phyloP scores from a whole-genome alignment of 1,139 yeast species.

The Hansenula lynferdii region DNA sequence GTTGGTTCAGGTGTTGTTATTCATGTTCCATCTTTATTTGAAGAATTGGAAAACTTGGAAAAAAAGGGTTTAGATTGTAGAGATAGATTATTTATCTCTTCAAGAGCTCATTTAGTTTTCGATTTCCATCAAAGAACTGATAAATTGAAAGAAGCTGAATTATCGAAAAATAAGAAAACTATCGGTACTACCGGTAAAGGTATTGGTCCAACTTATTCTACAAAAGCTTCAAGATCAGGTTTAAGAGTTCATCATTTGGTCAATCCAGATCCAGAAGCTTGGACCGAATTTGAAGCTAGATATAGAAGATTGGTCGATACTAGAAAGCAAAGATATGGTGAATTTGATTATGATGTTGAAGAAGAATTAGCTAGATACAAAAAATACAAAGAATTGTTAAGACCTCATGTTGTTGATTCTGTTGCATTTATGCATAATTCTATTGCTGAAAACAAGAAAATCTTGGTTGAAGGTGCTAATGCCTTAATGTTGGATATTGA shows the following conservation, averaged over 20 bases:
- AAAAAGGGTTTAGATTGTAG: slow-evolving; percentile 76
- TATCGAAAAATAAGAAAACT: slow-evolving; percentile 78
- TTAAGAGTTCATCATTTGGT: slow-evolving; percentile 94
- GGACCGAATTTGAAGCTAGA: slow-evolving; percentile 85
- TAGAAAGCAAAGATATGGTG: slow-evolving; percentile 87
- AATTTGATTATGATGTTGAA: slow-evolving; percentile 81
- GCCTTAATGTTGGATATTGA: slow-evolving; percentile 97
- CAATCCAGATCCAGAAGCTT: slow-evolving; percentile 81
- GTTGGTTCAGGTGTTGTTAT: slow-evolving; percentile 97
- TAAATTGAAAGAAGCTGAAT: slow-evolving; percentile 89
- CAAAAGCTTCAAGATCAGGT: slow-evolving; percentile 97
- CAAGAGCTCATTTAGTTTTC: slow-evolving; percentile 94
- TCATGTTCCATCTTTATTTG: slow-evolving; percentile 89
- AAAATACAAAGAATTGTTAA: slow-evolving; percentile 63
- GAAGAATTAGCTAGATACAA: slow-evolving; percentile 77
- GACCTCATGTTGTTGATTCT: slow-evolving; percentile 93
- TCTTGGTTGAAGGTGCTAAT: slow-evolving; percentile 96
- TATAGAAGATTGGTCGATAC: slow-evolving; percentile 75
- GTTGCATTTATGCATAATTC: slow-evolving; percentile 88
- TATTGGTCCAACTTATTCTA: slow-evolving; percentile 97
- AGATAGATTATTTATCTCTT: slow-evolving; percentile 79
- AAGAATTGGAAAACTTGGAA: slow-evolving; percentile 78
- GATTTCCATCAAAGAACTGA: slow-evolving; percentile 98
- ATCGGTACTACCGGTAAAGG: slow-evolving; percentile 99
- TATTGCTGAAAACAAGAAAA: slow-evolving; percentile 69